phyloP scores from a whole-genome alignment of 805 yeast genomes.

The Candida tammaniensis region DNA sequence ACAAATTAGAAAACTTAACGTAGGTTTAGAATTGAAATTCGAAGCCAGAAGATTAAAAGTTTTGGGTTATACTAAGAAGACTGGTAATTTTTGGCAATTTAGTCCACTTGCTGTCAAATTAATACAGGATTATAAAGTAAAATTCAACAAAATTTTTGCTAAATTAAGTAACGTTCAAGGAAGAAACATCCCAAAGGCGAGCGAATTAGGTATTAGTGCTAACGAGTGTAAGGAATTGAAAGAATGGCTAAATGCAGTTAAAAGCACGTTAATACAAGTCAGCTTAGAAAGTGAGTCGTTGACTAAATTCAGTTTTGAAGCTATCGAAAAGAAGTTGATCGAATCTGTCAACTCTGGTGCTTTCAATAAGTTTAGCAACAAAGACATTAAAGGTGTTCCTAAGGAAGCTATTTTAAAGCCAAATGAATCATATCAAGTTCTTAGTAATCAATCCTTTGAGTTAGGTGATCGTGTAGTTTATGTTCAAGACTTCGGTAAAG shows the following conservation, averaged over 20 bases:
- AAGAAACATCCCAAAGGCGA: slow-evolving; percentile 34
- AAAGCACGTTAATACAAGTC: slow-evolving; percentile 53
- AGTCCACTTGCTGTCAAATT: slow-evolving; percentile 71
- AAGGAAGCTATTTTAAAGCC: slow-evolving; percentile 80
- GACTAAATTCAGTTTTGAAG: slow-evolving; percentile 59
- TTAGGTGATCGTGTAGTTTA: slow-evolving; percentile 90
- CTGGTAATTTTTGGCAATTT: slow-evolving; percentile 63
- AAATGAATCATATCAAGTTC: slow-evolving; percentile 61
- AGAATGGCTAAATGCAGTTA: slow-evolving; percentile 50
- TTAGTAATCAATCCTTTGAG: slow-evolving; percentile 72
- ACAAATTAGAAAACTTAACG: slow-evolving; percentile 50
- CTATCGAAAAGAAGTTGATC: slow-evolving; percentile 60
- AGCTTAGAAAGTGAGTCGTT: slow-evolving; percentile 77
- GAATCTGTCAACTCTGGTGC: slow-evolving; percentile 44
- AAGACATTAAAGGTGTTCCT: slow-evolving; percentile 78
- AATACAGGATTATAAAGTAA: slow-evolving; percentile 54
- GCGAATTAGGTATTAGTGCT: slow-evolving; percentile 36
- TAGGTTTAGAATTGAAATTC: slow-evolving; percentile 84
- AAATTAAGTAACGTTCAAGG: slow-evolving; percentile 26
- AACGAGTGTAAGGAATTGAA: slow-evolving; percentile 43
- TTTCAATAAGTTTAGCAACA: slow-evolving; percentile 41
- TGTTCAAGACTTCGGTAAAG: slow-evolving; percentile 83
- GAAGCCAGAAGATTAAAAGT: slow-evolving; percentile 80
- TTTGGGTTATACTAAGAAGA: slow-evolving; percentile 75
- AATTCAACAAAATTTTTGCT: slow-evolving; percentile 62